Base-by-base conservation (phyloP, 129 eudicot species). In the Tagetes erecta region DNA sequence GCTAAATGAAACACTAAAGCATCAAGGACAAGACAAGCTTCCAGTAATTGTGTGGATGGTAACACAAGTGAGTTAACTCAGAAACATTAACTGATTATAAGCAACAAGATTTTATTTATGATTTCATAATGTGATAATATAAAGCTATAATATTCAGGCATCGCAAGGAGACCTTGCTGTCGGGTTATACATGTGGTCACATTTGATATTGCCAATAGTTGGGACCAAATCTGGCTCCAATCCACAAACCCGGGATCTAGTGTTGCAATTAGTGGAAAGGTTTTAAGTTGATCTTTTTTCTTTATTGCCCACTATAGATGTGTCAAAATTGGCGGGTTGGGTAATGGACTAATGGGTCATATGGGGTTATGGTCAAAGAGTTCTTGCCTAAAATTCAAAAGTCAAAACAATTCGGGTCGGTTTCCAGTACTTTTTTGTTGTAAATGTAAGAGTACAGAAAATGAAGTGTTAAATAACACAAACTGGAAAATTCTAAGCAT, bases 11-110 rank as follows among this genome's bases (percentile, higher is more conserved):
- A 80, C 85, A 27, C 31, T 82, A 8, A 92, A 83, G 88, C 84
- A 92, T 74, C 96, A 83, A 71, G 97, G 97, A 67, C 97, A 87
- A 76, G 93, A 87, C 78, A 92, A 87, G 83, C 97, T 92, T 71
- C 87, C 89, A 33, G 49, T 92, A 14, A 58, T 92, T 33, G 84
- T 80, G 38, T 92, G 97, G 97, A 85, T 89, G 89, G 73, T 87
- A 64, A 79, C 83, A 80, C 97, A 92, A 91, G 97, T 92, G 67
- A 81, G 82, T 67, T 35, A 36, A 68, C 57, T 10, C 13, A 14
- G 30, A 2, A 44, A 0, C 42, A 10, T 44, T 46, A 37, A 62
- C 45, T 35, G 42, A 3, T 35, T 34, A 2, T 40, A 6, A 40
- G 50, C 34, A 39, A 38, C 3, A n/a, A 14, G 50, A 6, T 39